Evolutionary conservation across 2,329 filamentous ascomycete species (phyloP).

Genomic region (Diaporthe sp.): DNA sequence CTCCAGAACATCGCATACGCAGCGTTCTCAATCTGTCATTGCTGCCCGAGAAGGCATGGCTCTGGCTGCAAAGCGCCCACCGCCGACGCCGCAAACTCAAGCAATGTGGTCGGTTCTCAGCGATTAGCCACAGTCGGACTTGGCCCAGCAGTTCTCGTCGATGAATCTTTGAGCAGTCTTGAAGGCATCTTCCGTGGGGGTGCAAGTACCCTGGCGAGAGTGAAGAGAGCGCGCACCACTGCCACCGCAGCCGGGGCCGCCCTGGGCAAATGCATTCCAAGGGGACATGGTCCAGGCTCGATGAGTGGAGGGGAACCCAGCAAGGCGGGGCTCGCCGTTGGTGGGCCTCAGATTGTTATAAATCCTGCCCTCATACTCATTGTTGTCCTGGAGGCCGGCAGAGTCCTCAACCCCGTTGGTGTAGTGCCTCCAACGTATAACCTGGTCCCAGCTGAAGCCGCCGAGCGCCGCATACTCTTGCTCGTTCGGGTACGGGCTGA

Average conservation of each 20-base stretch:
- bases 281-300: slow-evolving; percentile 2
- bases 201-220: neutral
- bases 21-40: neutral
- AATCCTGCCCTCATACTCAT: neutral
- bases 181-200: neutral
- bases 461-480: slow-evolving; percentile 18
- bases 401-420: neutral
- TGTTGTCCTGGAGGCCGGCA: neutral
- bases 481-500: slow-evolving; percentile 18
- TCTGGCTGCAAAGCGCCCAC: neutral
- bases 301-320: slow-evolving; percentile 2
- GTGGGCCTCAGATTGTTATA: slow-evolving; percentile 2
- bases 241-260: neutral
- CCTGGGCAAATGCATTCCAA: slow-evolving; percentile 25
- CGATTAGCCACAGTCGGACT: neutral
- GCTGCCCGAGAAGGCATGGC: neutral
- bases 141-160: neutral
- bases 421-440: slow-evolving; percentile 21
- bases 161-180: slow-evolving; percentile 5
- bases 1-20: neutral
- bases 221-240: neutral
- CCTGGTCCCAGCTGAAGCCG: slow-evolving; percentile 26
- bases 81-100: neutral
- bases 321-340: slow-evolving; percentile 17
- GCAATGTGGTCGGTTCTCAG: neutral